Percentiles rank a stretch among this genome's conserved stretches.
Conservation (phyloP, 768 basidiomycete species). For the Russula foetens region DNA sequence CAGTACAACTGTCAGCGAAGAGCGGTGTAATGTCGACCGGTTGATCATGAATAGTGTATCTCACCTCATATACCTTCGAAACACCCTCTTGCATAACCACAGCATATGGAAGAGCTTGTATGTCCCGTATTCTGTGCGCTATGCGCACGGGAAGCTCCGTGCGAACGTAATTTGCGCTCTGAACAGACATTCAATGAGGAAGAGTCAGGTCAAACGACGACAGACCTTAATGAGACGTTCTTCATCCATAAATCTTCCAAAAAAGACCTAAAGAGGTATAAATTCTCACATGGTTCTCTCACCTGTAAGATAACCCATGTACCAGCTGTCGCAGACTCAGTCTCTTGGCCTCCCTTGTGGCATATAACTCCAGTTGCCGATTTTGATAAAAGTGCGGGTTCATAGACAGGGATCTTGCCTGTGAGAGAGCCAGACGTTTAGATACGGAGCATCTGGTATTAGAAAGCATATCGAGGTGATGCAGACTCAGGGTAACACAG, state of each 20-base stretch:
- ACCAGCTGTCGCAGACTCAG: slow-evolving; percentile 78
- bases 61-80: slow-evolving; percentile 74
- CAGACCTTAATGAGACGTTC: slow-evolving; percentile 69
- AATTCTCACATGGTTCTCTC: neutral
- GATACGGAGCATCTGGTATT: neutral
- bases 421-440: neutral
- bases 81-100: slow-evolving; percentile 83
- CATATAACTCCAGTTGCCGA: slow-evolving; percentile 72
- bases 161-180: slow-evolving; percentile 90
- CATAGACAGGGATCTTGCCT: slow-evolving; percentile 17
- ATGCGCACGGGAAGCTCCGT: slow-evolving; percentile 84
- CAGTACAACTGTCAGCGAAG: slow-evolving; percentile 59
- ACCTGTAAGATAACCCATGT: slow-evolving; percentile 20
- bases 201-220: neutral
- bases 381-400: slow-evolving; percentile 65
- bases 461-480: neutral
- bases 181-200: neutral
- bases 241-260: slow-evolving; percentile 74
- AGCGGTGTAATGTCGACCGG: neutral
- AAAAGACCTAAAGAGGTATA: slow-evolving; percentile 53
- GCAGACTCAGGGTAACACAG: neutral
- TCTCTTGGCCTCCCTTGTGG: slow-evolving; percentile 60
- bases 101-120: slow-evolving; percentile 79
- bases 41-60: slow-evolving; percentile 22
- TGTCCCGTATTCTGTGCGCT: slow-evolving; percentile 78